Base-by-base conservation (phyloP, 768 basidiomycete genomes). In the Leccinum obscurum region DNA sequence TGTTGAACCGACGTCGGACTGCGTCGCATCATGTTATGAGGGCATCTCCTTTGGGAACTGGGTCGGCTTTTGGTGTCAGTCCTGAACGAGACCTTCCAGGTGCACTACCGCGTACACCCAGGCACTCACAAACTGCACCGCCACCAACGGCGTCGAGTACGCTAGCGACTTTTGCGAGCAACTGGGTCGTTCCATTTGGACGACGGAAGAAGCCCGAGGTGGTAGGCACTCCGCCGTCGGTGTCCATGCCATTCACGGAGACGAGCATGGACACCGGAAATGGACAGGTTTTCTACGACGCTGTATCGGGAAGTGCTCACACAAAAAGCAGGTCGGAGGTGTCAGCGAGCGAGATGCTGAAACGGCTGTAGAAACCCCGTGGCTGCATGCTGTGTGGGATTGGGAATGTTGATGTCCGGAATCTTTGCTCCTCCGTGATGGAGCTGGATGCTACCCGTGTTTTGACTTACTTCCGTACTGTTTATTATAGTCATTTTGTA, bases 101-200 rank as follows among this genome's bases (percentile, higher is more conserved):
- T 48, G 37, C 49, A 46, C 51, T 68, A 24, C 60, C 64, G 13
- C 54, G 30, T 20, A 24, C 41, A 13, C 57, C 26, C 39, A 53
- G 10, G 57, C 57, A 52, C 30, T 6, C 54, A 41, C 68, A 54
- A 24, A 4, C 53, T 22, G 11, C 48, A 24, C 72, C 73, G 13
- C 55, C 73, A 17, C 54, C 76, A 46, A 81, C 80, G 4, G 80
- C 85, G 6, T 78, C 81, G 13, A 79, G 80, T 41, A 80, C 86
- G 11, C 68, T 87, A 20, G 83, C 85, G 11, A 84, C 75, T 60
- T 74, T 87, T 52, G 86, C 86, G 5, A 85, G 77, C 52, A 88
- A 81, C 70, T 88, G 84, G 84, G 87, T 86, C 1, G 81, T 84
- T 56, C 73, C 84, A 2, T 88, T 89, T 68, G 85, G 85, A 32